Evolutionary conservation across 179 eudicot genomes (phyloP), one percentile per base, ranked within the genome.

Genomic region (Camellia oleifera): DNA sequence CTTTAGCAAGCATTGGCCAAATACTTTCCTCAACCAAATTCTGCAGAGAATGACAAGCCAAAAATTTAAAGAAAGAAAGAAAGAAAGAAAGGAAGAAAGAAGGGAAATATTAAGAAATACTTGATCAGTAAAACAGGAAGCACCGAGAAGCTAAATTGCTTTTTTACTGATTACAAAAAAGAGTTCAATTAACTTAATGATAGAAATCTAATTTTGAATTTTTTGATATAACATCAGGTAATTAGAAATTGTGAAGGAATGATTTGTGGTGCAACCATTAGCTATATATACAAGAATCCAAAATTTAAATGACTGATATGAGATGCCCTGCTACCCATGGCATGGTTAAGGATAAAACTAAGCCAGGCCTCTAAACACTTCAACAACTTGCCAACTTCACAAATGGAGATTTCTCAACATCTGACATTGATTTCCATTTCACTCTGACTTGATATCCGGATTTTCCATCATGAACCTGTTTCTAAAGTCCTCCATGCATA

Each of bases 1-100:
- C 98, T 81, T 90, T 82, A 67, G 85, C 83, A 80, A 96, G 98
- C 89, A 79, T 86, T 32, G 98, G 99, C 97, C 89, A 90, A 81
- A 96, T 86, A 88, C 99, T 96, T 75, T 85, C 92, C 84, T 87
- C 93, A 71, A 83, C 92, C 83, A 94, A 69, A 86, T 85, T 96
- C 99, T 96, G 86, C 90, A 81, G 17, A 77, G 46, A 82, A 78
- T 78, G 79, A 78, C 72, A 76, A 79, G 76, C 45, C 77, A 48
- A 69, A 73, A 23, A 13, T 32, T 32, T 32, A 32, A 32, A 32
- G 40, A 32, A 32, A 32, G 40, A 32, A 32, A 23, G 26, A 23
- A 23, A 23, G 26, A 23, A 23, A 75, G 42, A 60, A 7, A 13
- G 58, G 69, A 66, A 60, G 62, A 61, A 58, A n/a, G 4, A 45